Base-by-base conservation (phyloP, 2,329 filamentous ascomycete genomes). In the Fusarium euwallaceae region DNA sequence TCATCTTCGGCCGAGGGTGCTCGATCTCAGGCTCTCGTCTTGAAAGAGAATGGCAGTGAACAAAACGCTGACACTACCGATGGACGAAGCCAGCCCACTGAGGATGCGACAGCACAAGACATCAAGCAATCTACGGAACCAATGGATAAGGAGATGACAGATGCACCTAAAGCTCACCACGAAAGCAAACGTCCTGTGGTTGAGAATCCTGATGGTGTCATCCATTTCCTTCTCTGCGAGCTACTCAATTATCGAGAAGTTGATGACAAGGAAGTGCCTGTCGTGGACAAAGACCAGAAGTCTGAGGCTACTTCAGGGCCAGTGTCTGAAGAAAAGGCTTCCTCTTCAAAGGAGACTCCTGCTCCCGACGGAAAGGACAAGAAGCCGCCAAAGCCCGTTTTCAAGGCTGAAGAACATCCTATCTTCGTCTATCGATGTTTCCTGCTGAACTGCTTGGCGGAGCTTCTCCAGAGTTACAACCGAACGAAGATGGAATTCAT, bases 381-480 rank as follows among this genome's bases (percentile, higher is more conserved):
- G 82, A 94, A 95, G 80, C 76, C 79, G 16, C 84, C 91, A 12
- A 97, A 97, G 84, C 86, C 90, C 1, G 85, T 90, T 1, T 98
- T 98, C 88, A 98, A 97, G 83, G 87, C 94, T 1, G 95, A 98
- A 61, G 93, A 98, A 37, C 95, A 99, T 81, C 95, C 95, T 0
- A 98, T 98, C 70, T 99, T 97, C 84, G 92, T 98, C 63, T 99
- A 98, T 80, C 92, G 97, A 58, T 98, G 96, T 85, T 98, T 98
- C 86, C 86, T 99, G 61, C 89, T 99, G 36, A 95, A 97, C 80
- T 98, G 95, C 79, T 86, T 99, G 43, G 92, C 95, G 0, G 97
- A 99, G 83, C 89, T 99, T 16, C 87, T 99, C 16, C 92, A 94
- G 67, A 97, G 93, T 79, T 99, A 98, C 85, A 98, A 95, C 77